Conservation (phyloP, 768 basidiomycete species). For the Leccinellum luteum region DNA sequence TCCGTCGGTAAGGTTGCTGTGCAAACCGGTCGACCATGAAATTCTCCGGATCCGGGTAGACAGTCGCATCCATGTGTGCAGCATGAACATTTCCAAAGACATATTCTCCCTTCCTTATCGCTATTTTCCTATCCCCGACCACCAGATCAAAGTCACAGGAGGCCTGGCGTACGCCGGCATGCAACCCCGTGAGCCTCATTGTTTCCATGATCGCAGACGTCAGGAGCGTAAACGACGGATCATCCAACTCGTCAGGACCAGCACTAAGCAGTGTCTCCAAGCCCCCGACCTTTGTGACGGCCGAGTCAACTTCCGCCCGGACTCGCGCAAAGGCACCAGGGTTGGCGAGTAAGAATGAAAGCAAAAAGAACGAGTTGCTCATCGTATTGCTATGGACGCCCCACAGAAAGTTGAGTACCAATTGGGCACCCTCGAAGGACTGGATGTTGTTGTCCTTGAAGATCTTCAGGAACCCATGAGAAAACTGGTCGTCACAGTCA, state of each 20-base stretch:
- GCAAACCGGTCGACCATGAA: constrained; percentile 24
- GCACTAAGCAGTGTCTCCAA: constrained; percentile 13
- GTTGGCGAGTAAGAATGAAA: constrained; percentile 38
- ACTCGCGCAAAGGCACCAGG: constrained; percentile 44
- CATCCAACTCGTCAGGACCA: constrained; percentile 13
- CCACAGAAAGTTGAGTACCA: constrained; percentile 22
- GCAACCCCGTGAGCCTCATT: constrained; percentile 19
- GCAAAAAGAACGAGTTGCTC: constrained; percentile 17
- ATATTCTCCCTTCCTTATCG: constrained; percentile 20
- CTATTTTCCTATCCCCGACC: constrained; percentile 7
- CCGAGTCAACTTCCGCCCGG: constrained; percentile 43
- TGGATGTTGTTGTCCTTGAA: constrained; percentile 20
- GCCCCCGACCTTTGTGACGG: constrained; percentile 9
- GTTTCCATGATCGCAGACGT: constrained; percentile 29
- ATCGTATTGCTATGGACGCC: constrained; percentile 22
- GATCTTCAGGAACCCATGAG: constrained; percentile 10
- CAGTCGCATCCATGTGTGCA: constrained; percentile 15
- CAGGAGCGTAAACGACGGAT: constrained; percentile 18
- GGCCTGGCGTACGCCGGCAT: constrained; percentile 17
- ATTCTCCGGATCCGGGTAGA: constrained; percentile 9
- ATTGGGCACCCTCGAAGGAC: constrained; percentile 14
- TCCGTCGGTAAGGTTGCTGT: constrained; percentile 11
- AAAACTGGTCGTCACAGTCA: constrained; percentile 7
- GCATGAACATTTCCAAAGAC: constrained; percentile 18
- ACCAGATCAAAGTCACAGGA: constrained; percentile 15